phyloP scores from a whole-genome alignment of 352 stramenopile genomes.

The Blastocystis sp. region DNA sequence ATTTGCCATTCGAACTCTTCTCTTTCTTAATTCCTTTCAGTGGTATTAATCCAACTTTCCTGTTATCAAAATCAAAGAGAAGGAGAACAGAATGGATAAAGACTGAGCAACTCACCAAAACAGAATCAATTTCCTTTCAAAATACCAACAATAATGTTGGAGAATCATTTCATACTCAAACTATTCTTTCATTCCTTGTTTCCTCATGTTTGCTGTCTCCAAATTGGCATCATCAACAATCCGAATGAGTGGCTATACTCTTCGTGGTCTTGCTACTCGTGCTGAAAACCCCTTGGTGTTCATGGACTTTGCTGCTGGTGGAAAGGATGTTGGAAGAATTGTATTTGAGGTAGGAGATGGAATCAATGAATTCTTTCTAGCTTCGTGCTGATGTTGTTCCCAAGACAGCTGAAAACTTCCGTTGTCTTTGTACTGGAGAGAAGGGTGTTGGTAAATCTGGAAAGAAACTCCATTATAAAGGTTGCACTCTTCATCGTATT shows the following conservation, averaged over 20 bases:
- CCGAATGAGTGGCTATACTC: background rate
- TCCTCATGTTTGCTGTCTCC: background rate
- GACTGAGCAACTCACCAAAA: too few species aligned
- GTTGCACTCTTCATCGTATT: conserved; percentile 86
- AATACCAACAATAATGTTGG: too few species aligned
- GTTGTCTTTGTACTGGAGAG: conserved; percentile 91
- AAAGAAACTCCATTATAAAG: conserved; percentile 93
- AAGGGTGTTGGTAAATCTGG: conserved; percentile 79
- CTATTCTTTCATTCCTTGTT: background rate
- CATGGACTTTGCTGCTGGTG: conserved; percentile 92
- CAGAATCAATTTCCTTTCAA: too few species aligned
- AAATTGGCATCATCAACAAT: background rate
- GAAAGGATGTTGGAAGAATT: conserved; percentile 80
- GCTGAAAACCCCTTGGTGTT: conserved; percentile 83
- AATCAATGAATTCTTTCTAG: background rate
- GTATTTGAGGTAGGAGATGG: conserved; percentile 77
- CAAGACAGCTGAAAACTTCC: conserved; percentile 95
- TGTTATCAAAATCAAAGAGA: too few species aligned
- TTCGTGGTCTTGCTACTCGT: conserved; percentile 26
- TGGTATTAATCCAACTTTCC: too few species aligned
- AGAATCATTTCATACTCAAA: too few species aligned
- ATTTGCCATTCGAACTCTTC: too few species aligned
- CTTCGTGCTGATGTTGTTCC: conserved; percentile 88
- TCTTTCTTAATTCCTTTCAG: too few species aligned
- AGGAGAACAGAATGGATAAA: too few species aligned